These are phyloP conservation scores for Xylariaceae sp. DNA, from an alignment of 2,329 filamentous ascomycete species.

Conservation along the genomic window DNA sequence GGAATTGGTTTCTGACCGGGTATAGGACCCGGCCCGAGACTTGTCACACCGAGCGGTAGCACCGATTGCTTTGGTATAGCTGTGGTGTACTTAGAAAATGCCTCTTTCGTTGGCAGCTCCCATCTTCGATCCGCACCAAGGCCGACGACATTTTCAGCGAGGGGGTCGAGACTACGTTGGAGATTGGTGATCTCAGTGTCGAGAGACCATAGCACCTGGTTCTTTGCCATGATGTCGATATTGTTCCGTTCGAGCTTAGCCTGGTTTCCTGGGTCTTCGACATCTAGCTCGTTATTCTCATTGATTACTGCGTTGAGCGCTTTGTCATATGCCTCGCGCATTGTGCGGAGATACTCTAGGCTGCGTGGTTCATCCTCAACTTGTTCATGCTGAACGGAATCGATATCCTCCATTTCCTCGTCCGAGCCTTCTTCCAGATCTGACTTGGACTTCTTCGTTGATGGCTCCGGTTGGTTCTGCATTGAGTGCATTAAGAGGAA, in stretches of 20 bases:
- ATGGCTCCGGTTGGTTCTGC: too few relatives aligned
- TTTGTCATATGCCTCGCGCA: slow-evolving; percentile 4
- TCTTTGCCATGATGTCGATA: slow-evolving; percentile 20
- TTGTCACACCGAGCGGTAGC: slow-evolving; percentile 16
- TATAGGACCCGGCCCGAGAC: slow-evolving; percentile 13
- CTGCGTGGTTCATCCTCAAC: background rate
- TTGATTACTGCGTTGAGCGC: background rate
- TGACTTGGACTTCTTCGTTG: background rate
- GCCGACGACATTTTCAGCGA: background rate
- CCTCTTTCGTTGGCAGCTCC: slow-evolving; percentile 1
- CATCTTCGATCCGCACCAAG: slow-evolving; percentile 8
- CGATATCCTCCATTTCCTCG: background rate
- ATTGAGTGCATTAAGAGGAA: too few relatives aligned
- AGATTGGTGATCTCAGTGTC: slow-evolving; percentile 17
- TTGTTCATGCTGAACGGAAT: background rate
- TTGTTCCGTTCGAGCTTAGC: slow-evolving; percentile 18
- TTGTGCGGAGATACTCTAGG: slow-evolving; percentile 2
- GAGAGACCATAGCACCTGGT: slow-evolving; percentile 18
- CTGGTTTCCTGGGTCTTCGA: slow-evolving; percentile 16
- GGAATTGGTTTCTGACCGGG: slow-evolving; percentile 18
- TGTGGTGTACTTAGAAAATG: slow-evolving; percentile 9
- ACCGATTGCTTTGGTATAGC: slow-evolving; percentile 1
- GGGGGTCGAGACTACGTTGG: slow-evolving; percentile 5
- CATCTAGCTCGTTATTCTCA: slow-evolving; percentile 15
- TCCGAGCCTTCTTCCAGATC: background rate